Evolutionary conservation across 352 stramenopile genomes (phyloP).

Genomic region (Phytophthora europaea): DNA sequence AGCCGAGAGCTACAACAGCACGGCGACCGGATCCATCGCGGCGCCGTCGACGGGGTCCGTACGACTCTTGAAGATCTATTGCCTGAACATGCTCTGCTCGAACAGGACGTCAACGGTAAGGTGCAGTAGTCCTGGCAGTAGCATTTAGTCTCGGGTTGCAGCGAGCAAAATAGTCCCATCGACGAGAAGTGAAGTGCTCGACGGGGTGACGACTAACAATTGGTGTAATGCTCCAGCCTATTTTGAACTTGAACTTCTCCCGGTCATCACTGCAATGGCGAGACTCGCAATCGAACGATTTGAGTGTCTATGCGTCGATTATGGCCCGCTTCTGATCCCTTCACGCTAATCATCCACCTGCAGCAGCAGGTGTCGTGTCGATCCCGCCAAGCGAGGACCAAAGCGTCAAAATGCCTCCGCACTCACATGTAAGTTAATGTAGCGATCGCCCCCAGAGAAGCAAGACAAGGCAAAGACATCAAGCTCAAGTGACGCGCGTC

Average conservation of each 20-base stretch:
- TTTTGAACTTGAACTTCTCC: not conserved
- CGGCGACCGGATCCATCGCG: not conserved
- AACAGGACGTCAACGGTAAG: too few species aligned
- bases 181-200: too few species aligned
- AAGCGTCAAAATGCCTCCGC: not conserved
- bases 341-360: constrained; percentile 16
- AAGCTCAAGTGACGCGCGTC: not conserved
- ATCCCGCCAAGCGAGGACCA: not conserved
- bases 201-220: too few species aligned
- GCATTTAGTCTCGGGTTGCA: too few species aligned
- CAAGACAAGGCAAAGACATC: not conserved
- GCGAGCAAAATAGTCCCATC: too few species aligned
- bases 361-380: not conserved
- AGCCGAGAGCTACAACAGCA: not conserved
- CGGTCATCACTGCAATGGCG: not conserved
- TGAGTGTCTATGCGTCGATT: constrained; percentile 24
- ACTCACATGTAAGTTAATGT: not conserved
- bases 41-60: not conserved
- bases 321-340: constrained; percentile 10
- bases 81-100: not conserved
- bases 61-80: not conserved
- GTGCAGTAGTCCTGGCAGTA: too few species aligned
- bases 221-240: not conserved
- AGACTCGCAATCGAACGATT: constrained; percentile 25
- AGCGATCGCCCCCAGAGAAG: not conserved